Base-by-base conservation (phyloP, 495 filamentous ascomycete genomes). In the Podospora conica region DNA sequence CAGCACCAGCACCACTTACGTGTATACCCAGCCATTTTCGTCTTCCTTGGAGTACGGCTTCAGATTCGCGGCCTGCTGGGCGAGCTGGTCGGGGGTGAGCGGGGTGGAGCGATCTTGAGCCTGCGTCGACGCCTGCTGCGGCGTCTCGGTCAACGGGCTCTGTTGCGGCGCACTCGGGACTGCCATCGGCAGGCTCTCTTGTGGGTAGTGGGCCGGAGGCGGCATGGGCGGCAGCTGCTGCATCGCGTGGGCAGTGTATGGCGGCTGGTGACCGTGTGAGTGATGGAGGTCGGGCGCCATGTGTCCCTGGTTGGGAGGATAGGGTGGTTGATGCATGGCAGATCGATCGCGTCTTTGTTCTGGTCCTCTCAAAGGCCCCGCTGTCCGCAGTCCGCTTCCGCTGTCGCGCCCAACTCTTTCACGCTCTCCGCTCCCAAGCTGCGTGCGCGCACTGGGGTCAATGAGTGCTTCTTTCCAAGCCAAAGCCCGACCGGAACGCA, bases 141-240 rank as follows among this genome's bases (percentile, higher is more conserved):
- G 54, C 21, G 48, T 68, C 33, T 70, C 65, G 54, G 40, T 65
- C 53, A 70, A 54, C 58, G 65, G 68, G 15, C 61, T 68, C 22
- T 64, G 60, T n/a, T 58, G 67, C 56, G 69, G 70, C 53, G 71
- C 61, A 20, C 65, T 64, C 22, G 71, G 61, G 25, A 59, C 70
- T 3, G 65, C 57, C 55, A 67, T 65, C 63, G 69, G 63, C 24
- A 65, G 63, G 58, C 62, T 60, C 29, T 75, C 74, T 68, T 65
- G 70, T 3, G 62, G 55, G 62, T 73, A 73, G 22, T 69, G 58
- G n/a, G 33, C 65, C 18, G 69, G 67, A 18, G 72, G 74, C 9
- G 72, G 69, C 69, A 76, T 73, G 24, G 74, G 66, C 24, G 74
- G 74, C 25, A 73, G 68, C 31, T 69, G 73, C 56, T 74, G 71